A percentile compares a stretch with the other conserved stretches of the same genome.
These are phyloP conservation scores for Aspergillus clavatus DNA, from an alignment of 2,329 filamentous ascomycete species.

Conservation along the genomic window DNA sequence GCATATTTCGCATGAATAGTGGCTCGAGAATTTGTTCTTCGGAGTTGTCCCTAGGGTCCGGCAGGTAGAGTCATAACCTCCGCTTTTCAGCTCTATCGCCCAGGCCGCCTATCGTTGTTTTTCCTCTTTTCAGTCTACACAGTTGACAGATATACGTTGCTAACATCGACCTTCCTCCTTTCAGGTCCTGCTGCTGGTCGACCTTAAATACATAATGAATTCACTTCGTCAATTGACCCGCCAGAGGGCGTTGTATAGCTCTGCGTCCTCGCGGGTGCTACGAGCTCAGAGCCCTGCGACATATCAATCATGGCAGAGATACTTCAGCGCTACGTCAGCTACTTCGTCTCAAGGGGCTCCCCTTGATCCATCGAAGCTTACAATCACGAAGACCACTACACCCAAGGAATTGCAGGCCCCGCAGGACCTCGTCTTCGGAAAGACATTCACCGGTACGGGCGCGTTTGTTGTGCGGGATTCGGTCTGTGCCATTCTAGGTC, in stretches of 20 bases:
- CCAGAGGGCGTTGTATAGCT: constrained; percentile 24
- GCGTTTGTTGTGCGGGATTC: neutral
- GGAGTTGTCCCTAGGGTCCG: constrained; percentile 28
- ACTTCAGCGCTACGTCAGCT: constrained; percentile 41
- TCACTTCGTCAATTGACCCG: constrained; percentile 34
- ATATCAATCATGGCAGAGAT: constrained; percentile 44
- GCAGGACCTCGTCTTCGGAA: constrained; percentile 83
- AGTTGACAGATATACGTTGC: neutral
- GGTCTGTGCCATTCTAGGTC: neutral
- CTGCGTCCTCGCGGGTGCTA: constrained; percentile 19
- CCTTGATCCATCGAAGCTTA: constrained; percentile 73
- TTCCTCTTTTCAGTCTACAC: neutral
- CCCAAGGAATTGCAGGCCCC: constrained; percentile 71
- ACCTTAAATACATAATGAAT: constrained; percentile 25
- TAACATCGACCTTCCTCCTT: neutral
- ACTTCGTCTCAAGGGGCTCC: constrained; percentile 48
- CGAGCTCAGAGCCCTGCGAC: constrained; percentile 21
- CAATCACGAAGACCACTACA: constrained; percentile 66
- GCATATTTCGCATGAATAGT: neutral
- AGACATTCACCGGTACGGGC: constrained; percentile 73
- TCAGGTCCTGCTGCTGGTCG: neutral
- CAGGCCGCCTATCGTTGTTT: constrained; percentile 2
- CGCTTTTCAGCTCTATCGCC: constrained; percentile 12
- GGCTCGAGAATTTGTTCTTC: constrained; percentile 7
- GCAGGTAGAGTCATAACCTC: constrained; percentile 20